Conservation (phyloP, 2,329 filamentous ascomycete species). For the Trichocomaceae sp. region DNA sequence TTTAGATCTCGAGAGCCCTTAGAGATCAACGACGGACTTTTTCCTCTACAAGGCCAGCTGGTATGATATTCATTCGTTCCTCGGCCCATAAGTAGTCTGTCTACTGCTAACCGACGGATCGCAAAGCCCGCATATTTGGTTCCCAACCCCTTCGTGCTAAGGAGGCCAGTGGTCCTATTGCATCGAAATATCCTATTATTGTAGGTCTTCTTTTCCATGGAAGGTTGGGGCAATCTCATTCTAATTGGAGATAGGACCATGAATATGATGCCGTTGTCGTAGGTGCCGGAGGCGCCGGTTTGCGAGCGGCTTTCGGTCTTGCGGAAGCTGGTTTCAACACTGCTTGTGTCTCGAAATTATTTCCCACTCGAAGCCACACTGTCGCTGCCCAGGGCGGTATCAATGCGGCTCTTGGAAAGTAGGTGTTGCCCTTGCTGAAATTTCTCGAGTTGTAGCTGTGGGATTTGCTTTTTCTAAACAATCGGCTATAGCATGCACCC, state of each 20-base stretch:
- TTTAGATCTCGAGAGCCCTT: constrained; percentile 57
- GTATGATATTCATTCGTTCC: constrained; percentile 46
- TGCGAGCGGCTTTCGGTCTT: constrained; percentile 58
- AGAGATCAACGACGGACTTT: constrained; percentile 68
- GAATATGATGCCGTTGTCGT: constrained; percentile 96
- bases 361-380: constrained; percentile 58
- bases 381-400: constrained; percentile 63
- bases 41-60: constrained; percentile 75
- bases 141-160: constrained; percentile 83
- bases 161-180: constrained; percentile 81
- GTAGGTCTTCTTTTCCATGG: constrained; percentile 41
- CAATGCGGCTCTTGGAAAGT: constrained; percentile 42
- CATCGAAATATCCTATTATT: constrained; percentile 89
- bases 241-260: constrained; percentile 60
- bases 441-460: neutral
- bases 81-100: neutral
- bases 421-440: constrained; percentile 16
- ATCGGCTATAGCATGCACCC: constrained; percentile 74
- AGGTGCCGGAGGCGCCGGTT: constrained; percentile 56
- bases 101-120: constrained; percentile 21
- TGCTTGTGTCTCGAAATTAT: constrained; percentile 59
- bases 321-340: constrained; percentile 60
- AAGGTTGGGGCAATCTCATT: neutral
- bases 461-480: constrained; percentile 1
- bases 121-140: constrained; percentile 72